Evolutionary conservation across 2,329 filamentous ascomycete species (phyloP).

Genomic region (Colletotrichum lupini): DNA sequence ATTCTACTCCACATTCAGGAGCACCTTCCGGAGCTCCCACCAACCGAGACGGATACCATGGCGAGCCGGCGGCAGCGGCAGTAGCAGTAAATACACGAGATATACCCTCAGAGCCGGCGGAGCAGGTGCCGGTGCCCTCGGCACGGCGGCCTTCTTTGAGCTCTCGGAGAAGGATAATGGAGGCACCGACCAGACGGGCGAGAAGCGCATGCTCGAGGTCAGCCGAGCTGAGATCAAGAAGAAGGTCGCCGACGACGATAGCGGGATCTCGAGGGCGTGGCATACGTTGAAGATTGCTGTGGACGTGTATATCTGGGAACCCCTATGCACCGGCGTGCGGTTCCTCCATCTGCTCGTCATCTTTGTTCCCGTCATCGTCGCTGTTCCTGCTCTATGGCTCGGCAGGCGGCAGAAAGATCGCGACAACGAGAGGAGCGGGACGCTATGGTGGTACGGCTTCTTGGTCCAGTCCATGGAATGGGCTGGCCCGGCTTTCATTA

Average conservation of each 20-base stretch:
- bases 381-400: conserved; percentile 84
- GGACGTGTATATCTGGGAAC: conserved; percentile 83
- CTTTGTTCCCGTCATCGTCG: conserved; percentile 88
- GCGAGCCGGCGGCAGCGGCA: conserved; percentile 26
- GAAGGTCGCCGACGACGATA: conserved; percentile 70
- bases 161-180: conserved; percentile 66
- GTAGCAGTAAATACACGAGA: conserved; percentile 34
- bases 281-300: conserved; percentile 73
- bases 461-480: conserved; percentile 90
- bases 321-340: conserved; percentile 85
- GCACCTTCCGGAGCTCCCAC: not conserved
- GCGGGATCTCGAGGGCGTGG: conserved; percentile 66
- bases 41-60: conserved; percentile 42
- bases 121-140: conserved; percentile 56
- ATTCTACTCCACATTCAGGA: conserved; percentile 32
- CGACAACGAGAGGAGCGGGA: conserved; percentile 82
- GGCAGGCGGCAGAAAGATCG: conserved; percentile 71
- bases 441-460: conserved; percentile 94
- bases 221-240: conserved; percentile 83
- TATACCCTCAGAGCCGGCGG: conserved; percentile 53
- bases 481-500: conserved; percentile 96
- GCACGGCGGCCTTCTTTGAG: conserved; percentile 67
- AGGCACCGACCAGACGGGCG: conserved; percentile 71
- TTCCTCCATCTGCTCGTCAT: conserved; percentile 89
- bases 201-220: conserved; percentile 86